These are phyloP conservation scores for Malassezia furfur DNA, from an alignment of 1,284 basidiomycete genomes.

Conservation along the genomic window DNA sequence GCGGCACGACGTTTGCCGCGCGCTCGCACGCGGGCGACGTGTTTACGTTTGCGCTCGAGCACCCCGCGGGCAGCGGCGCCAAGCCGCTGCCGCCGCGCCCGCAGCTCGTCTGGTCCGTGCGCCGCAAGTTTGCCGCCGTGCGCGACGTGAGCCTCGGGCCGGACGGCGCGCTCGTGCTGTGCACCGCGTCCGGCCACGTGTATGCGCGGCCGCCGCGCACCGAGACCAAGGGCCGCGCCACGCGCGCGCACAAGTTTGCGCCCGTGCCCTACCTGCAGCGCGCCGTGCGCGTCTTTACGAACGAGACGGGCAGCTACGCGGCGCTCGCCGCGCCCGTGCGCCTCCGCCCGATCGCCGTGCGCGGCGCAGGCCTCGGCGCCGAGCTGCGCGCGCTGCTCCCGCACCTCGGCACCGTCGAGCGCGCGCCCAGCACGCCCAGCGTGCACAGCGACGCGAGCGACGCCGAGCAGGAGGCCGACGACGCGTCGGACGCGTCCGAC, in stretches of 20 bases:
- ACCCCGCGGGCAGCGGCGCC: constrained; percentile 30
- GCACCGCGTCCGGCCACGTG: constrained; percentile 88
- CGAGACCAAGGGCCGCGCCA: constrained; percentile 22
- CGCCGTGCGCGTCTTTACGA: constrained; percentile 71
- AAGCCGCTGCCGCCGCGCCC: constrained; percentile 54
- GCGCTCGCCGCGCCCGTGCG: constrained; percentile 69
- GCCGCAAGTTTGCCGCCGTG: constrained; percentile 69
- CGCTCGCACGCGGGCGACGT: constrained; percentile 80
- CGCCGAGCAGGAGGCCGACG: constrained; percentile 28
- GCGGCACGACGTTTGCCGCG: constrained; percentile 73
- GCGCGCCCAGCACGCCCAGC: constrained; percentile 2
- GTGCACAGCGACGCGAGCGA: constrained; percentile 7
- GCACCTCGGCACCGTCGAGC: constrained; percentile 18
- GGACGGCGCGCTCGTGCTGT: constrained; percentile 80
- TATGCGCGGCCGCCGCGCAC: constrained; percentile 55
- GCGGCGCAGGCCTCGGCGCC: constrained; percentile 59
- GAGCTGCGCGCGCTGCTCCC: constrained; percentile 55
- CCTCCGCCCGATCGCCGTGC: constrained; percentile 57
- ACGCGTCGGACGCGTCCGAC: constrained; percentile 38
- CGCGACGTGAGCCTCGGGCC: constrained; percentile 79
- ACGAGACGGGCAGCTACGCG: constrained; percentile 78
- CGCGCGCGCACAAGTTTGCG: constrained; percentile 57
- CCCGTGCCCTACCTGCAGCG: constrained; percentile 75
- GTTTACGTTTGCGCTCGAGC: constrained; percentile 63
- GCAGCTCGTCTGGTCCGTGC: constrained; percentile 79